These are phyloP conservation scores for Mortierella sp. DNA, from an alignment of 371 early-diverging fungal genomes.

Conservation along the genomic window DNA sequence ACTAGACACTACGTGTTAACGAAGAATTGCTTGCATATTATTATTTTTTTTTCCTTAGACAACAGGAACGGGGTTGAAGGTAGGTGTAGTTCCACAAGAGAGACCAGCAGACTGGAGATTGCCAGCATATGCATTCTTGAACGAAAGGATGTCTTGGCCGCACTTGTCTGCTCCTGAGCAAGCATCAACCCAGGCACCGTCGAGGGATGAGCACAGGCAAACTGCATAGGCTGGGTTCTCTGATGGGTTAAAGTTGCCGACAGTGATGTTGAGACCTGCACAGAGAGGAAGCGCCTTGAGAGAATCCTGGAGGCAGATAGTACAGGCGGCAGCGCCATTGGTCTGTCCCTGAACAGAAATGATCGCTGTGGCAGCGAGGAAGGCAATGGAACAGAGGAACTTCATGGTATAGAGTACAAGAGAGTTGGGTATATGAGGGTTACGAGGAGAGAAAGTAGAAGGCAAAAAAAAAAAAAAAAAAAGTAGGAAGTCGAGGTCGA, in stretches of 20 bases:
- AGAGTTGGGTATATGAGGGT: no score
- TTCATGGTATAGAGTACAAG: constrained; percentile 10
- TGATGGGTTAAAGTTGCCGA: constrained; percentile 17
- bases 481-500: no score
- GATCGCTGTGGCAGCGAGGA: constrained; percentile 2
- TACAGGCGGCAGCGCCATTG: constrained; percentile 5
- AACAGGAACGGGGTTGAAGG: not conserved
- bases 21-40: no score
- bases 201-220: constrained; percentile 39
- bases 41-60: not conserved
- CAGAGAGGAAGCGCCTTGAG: constrained; percentile 29
- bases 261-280: constrained; percentile 18
- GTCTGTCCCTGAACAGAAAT: constrained; percentile 13
- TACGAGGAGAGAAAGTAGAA: not conserved
- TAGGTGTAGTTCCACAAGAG: constrained; percentile 16
- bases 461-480: not conserved
- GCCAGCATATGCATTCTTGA: constrained; percentile 18
- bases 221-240: constrained; percentile 13
- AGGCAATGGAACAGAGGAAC: constrained; percentile 15
- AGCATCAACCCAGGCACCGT: constrained; percentile 35
- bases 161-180: constrained; percentile 15
- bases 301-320: constrained; percentile 20
- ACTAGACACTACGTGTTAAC: no score
- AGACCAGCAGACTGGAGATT: constrained; percentile 19
- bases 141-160: constrained; percentile 16